Base-by-base conservation (phyloP, 129 eudicot species). In the Saussurea involucrata region DNA sequence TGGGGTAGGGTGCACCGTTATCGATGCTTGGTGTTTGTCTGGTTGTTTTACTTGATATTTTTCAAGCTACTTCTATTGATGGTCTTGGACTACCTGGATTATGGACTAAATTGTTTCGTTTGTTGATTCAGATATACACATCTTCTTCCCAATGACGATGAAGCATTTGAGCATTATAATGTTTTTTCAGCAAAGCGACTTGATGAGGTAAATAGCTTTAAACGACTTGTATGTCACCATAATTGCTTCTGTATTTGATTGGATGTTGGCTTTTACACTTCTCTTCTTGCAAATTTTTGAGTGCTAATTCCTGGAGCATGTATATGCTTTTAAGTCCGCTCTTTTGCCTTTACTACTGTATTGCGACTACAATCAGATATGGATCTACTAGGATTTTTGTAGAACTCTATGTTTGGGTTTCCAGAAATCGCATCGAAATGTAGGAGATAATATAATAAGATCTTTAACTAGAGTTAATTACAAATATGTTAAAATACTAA, bases 131-230 rank as follows among this genome's bases (percentile, higher is more conserved):
- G 99, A 79, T 95, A 89, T 77, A 80, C 87, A n/a, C 99, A 95
- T 80, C 77, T 95, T 79, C 97, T 95, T 85, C 97, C 99, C 34
- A 85, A 85, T 85, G 97, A 92, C 44, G 97, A 88, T 22, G 99
- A 95, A 68, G 99, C 99, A 61, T 82, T 92, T 79, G 99, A 92
- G 74, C 92, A 88, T 49, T 90, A 88, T 78, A 87, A 81, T 75
- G 79, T 86, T 34, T 86, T 92, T 68, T 82, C 94, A n/a, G 87
- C 89, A 3, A 90, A 92, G 85, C 91, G 95, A 66, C 96, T 95
- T 76, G 97, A 95, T 76, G 99, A 95, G 99, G 99, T 95, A 74
- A 61, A 70, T 61, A 2, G 9, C n/a, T 71, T 63, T 29, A 69
- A 63, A n/a, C 68, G 61, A 53, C 31, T 57, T 67, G 46, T 18